Base-by-base conservation (phyloP, 331 rosid species). In the Prunus yedoensis region DNA sequence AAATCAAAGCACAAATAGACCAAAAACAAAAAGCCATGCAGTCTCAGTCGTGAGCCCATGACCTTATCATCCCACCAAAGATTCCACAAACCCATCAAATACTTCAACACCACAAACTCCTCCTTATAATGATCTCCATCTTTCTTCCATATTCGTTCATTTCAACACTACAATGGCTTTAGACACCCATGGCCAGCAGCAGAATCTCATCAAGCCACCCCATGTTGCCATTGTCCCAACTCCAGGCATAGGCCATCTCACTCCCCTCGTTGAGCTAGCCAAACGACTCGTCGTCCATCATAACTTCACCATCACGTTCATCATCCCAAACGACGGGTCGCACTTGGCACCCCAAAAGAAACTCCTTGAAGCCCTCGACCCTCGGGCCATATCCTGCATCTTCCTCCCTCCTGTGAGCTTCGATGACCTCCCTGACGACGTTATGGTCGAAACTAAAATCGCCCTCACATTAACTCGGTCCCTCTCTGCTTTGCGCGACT, bases 201-300 rank as follows among this genome's bases (percentile, higher is more conserved):
- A 16, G 3, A 51, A 61, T 14, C 21, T 62, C 25, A 53, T 6
- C 16, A 50, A 30, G 28, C 60, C 58, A 20, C 57, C 68, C 60
- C 68, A 53, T 30, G 57, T 78, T 6, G 71, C 50, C 80, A 72
- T 79, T 45, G 84, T 85, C 63, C 82, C 89, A 17, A 56, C 80
- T 52, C 84, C 77, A 5, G 86, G 84, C 9, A 32, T 85, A 17
- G 77, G 89, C n/a, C 86, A 79, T 49, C 73, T 82, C 16, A 57
- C 57, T 20, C 74, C 86, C 20, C 82, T 79, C 18, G 66, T 66
- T 8, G 85, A 78, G 76, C 73, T 81, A 1, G 67, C 81, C 30
- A 84, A 78, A 77, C 68, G 77, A 82, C 82, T 85, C 3, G 79
- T 62, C 46, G 47, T 35, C 58, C 82, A 45, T 10, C 73, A 49